Evolutionary conservation across 768 basidiomycete genomes (phyloP).

Genomic region (Podaxis sp.): DNA sequence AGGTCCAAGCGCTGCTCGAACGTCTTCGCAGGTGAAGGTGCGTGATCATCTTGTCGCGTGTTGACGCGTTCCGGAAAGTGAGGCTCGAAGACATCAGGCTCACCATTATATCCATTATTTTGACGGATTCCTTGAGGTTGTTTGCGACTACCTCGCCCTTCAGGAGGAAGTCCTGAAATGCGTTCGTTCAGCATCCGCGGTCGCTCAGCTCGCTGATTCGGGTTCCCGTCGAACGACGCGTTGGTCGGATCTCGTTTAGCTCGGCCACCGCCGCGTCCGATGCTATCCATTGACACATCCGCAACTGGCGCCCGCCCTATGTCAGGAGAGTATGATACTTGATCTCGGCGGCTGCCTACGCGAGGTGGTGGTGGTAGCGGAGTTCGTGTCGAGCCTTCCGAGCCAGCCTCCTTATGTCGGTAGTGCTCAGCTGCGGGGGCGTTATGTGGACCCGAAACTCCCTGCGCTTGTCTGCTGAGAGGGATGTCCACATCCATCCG

Average conservation of each 20-base stretch:
- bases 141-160: constrained; percentile 3
- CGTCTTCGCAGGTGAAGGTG: constrained; percentile 1
- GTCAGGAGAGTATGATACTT: constrained; percentile 1
- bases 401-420: background rate
- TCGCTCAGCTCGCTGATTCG: background rate
- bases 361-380: background rate
- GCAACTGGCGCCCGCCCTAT: background rate
- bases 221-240: background rate
- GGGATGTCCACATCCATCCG: constrained; percentile 2
- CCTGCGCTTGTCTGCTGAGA: background rate
- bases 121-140: constrained; percentile 7
- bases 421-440: constrained; percentile 4
- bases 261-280: background rate
- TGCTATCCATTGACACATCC: background rate
- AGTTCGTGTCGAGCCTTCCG: background rate
- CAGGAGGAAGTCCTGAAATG: background rate
- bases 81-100: constrained; percentile 15
- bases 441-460: background rate
- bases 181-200: constrained; percentile 12
- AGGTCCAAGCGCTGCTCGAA: constrained; percentile 13
- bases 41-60: constrained; percentile 15
- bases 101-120: constrained; percentile 13
- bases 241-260: background rate
- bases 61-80: constrained; percentile 10
- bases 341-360: constrained; percentile 7